Base-by-base conservation (phyloP, 805 yeast genomes). In the Candida quercuum region DNA sequence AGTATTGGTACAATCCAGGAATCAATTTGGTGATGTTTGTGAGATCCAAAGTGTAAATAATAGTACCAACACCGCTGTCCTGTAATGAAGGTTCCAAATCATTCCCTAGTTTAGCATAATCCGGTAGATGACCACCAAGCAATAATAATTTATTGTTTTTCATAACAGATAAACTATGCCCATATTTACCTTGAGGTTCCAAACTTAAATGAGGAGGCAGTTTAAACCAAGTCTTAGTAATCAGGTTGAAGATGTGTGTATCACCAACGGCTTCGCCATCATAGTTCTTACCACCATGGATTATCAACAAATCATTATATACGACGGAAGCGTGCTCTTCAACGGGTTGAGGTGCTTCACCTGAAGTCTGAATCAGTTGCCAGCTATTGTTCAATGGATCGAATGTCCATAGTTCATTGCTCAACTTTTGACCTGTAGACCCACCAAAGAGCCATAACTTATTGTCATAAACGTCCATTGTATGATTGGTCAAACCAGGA, bases 401-500 rank as follows among this genome's bases (percentile, higher is more conserved):
- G 60, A 74, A 93, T 51, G 80, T 67, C 78, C 91, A 87, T 25
- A 91, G 65, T 48, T 86, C 91, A 52, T 83, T 80, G 35, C 75
- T 76, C 43, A 89, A 74, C 36, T 72, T 71, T 42, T 72, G 77
- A 20, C 82, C 76, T 50, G 86, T 87, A 40, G 87, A 84, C 40
- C 99, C 99, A 43, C 99, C 99, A 64, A 84, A 93, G 10, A 93
- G 67, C 69, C 81, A 91, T 39, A 93, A 67, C 54, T 81, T 81
- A 57, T 81, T 79, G 47, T 84, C 81, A 63, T 73, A 82, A 3
- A 91, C 75, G 17, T 80, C 76, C 85, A 89, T 86, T 4, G 96
- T 72, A 63, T 93, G 99, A 59, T 89, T 88, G 2, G 97, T 78
- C 46, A 95, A 70, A 2, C 95, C 87, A 2, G 95, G 94, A 13